Evolutionary conservation across 768 basidiomycete species (phyloP).

Genomic region (Lanmaoa rubissima): DNA sequence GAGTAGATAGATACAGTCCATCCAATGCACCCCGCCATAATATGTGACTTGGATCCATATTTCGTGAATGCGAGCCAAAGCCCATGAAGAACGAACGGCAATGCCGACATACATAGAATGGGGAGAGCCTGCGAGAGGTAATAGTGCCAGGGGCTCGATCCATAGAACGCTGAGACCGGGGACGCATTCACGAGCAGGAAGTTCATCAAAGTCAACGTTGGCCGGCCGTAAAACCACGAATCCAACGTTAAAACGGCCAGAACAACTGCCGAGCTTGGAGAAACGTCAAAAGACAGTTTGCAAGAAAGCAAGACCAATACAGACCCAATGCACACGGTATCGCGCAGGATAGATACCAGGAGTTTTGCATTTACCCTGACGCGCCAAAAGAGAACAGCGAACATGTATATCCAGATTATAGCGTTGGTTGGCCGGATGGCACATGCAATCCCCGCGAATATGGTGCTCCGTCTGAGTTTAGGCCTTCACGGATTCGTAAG

Average conservation of each 20-base stretch:
- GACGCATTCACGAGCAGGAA: constrained; percentile 85
- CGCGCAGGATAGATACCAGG: constrained; percentile 35
- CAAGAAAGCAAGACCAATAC: constrained; percentile 12
- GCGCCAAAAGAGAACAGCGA: constrained; percentile 55
- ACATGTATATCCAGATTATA: constrained; percentile 80
- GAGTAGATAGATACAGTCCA: constrained; percentile 78
- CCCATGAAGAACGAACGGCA: constrained; percentile 74
- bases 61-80: constrained; percentile 37
- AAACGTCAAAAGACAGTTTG: constrained; percentile 11
- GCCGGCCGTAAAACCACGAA: constrained; percentile 62
- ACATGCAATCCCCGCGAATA: constrained; percentile 75
- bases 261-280: constrained; percentile 19
- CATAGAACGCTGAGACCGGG: constrained; percentile 89
- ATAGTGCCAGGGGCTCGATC: constrained; percentile 82
- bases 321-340: constrained; percentile 48
- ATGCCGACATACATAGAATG: constrained; percentile 66
- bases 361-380: constrained; percentile 37
- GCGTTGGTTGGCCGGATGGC: constrained; percentile 86
- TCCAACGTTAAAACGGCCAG: constrained; percentile 51
- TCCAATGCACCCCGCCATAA: constrained; percentile 47
- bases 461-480: constrained; percentile 36
- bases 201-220: constrained; percentile 74
- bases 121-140: constrained; percentile 87
- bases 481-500: constrained; percentile 34
- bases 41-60: constrained; percentile 31